These are phyloP conservation scores for Heterobasidion parviporum DNA, from an alignment of 1,284 basidiomycete species.

Conservation along the genomic window DNA sequence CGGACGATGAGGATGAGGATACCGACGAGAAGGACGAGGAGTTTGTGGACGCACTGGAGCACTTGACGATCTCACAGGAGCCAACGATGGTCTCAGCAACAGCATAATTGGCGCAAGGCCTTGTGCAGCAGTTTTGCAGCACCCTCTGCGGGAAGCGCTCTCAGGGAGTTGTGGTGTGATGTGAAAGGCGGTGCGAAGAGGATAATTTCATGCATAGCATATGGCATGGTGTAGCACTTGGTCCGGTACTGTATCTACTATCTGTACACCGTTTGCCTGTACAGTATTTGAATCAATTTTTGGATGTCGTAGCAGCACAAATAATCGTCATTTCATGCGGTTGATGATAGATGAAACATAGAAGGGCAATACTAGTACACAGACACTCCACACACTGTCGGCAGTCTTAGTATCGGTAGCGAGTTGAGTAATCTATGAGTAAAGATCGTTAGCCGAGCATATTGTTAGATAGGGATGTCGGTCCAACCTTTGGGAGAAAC, in stretches of 20 bases:
- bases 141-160: too few relatives aligned
- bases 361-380: background rate
- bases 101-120: slow-evolving; percentile 13
- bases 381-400: background rate
- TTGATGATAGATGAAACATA: background rate
- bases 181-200: too few relatives aligned
- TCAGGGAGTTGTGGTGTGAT: too few relatives aligned
- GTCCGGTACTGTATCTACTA: background rate
- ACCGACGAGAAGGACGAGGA: slow-evolving; percentile 35
- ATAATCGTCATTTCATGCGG: background rate
- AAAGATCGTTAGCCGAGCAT: background rate
- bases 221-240: too few relatives aligned
- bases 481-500: slow-evolving; percentile 88
- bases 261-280: background rate
- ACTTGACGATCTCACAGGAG: slow-evolving; percentile 37
- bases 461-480: background rate
- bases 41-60: slow-evolving; percentile 62
- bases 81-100: slow-evolving; percentile 16
- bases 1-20: slow-evolving; percentile 33
- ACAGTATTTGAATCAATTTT: background rate
- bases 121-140: background rate
- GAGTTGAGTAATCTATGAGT: slow-evolving; percentile 41
- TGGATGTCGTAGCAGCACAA: background rate
- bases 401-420: background rate
- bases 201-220: too few relatives aligned